A percentile compares a stretch with the other conserved stretches of the same genome.
Evolutionary conservation across 148 eudicot genomes (phyloP).

Genomic region (Cornus florida): DNA sequence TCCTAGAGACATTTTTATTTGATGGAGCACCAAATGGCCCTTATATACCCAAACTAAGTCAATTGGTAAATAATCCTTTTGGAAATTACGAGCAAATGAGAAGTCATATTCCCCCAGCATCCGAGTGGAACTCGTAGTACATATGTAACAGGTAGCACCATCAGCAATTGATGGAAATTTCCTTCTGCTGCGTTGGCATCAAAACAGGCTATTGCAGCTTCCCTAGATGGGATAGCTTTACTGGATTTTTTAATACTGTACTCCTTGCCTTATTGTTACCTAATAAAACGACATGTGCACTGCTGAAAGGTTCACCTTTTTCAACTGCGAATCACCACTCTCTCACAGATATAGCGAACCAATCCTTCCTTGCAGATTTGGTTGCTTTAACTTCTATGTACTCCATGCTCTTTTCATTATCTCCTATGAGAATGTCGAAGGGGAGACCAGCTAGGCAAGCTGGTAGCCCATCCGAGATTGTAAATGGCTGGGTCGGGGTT

Average conservation of each 20-base stretch:
- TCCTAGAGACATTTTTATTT: too few relatives aligned
- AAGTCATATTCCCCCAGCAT: too few relatives aligned
- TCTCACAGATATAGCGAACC: conserved; percentile 68
- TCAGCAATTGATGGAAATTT: not conserved
- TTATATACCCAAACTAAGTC: not conserved
- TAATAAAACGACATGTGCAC: conserved; percentile 56
- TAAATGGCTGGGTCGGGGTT: too few relatives aligned
- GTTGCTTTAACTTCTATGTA: conserved; percentile 48
- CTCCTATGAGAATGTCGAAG: too few relatives aligned
- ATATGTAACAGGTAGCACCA: too few relatives aligned
- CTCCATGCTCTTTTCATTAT: too few relatives aligned
- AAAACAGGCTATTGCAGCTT: conserved; percentile 58
- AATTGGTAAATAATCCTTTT: not conserved
- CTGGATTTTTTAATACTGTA: conserved; percentile 65
- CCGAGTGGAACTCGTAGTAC: too few relatives aligned
- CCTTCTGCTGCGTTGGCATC: conserved; percentile 27
- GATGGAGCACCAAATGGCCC: not conserved
- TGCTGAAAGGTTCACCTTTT: conserved; percentile 68
- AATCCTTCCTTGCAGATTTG: conserved; percentile 56
- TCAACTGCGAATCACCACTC: conserved; percentile 92
- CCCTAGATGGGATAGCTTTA: conserved; percentile 59
- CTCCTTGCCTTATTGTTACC: conserved; percentile 36
- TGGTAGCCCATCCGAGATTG: conserved; percentile 43
- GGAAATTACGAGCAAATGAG: not conserved
- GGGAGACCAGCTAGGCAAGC: too few relatives aligned